Conservation (phyloP, 108 stramenopile genomes). For the Craspedostauros australis region DNA sequence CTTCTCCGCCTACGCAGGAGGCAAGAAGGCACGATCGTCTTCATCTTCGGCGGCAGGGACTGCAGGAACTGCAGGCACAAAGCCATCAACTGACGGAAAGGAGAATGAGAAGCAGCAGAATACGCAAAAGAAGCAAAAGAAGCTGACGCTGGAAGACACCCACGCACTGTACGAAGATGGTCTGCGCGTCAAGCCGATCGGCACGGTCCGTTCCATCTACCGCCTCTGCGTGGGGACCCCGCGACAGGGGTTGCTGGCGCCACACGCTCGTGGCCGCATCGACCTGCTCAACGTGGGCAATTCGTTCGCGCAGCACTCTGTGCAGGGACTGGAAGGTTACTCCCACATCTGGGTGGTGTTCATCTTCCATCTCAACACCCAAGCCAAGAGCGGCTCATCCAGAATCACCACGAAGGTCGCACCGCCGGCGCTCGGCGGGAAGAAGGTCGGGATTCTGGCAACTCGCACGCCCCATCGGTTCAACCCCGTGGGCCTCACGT, state of each 20-base stretch:
- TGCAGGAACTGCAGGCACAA: no score
- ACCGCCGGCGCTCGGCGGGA: slow-evolving; percentile 80
- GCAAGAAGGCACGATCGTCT: no score
- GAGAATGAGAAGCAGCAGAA: no score
- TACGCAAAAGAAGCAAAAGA: no score
- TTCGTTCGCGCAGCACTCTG: slow-evolving; percentile 16
- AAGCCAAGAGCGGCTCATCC: slow-evolving; percentile 17
- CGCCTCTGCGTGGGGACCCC: slow-evolving; percentile 89
- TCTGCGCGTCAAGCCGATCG: slow-evolving; percentile 50
- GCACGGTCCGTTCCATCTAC: slow-evolving; percentile 65
- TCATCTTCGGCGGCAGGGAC: no score
- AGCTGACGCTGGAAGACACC: no score
- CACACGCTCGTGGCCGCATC: slow-evolving; percentile 64
- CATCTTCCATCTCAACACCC: slow-evolving; percentile 96
- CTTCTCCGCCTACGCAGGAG: no score
- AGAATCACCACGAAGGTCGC: slow-evolving; percentile 73
- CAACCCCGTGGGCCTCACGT: slow-evolving; percentile 90
- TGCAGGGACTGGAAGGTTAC: slow-evolving; percentile 69
- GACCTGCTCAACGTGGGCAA: slow-evolving; percentile 46
- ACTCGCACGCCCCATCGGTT: slow-evolving; percentile 96
- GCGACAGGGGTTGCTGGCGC: slow-evolving; percentile 78
- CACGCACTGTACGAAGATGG: no score
- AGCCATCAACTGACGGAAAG: no score
- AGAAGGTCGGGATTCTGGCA: slow-evolving; percentile 90
- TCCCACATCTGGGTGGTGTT: slow-evolving; percentile 94